phyloP scores from a whole-genome alignment of 2,329 filamentous ascomycete species.

The Epichloe aotearoae region DNA sequence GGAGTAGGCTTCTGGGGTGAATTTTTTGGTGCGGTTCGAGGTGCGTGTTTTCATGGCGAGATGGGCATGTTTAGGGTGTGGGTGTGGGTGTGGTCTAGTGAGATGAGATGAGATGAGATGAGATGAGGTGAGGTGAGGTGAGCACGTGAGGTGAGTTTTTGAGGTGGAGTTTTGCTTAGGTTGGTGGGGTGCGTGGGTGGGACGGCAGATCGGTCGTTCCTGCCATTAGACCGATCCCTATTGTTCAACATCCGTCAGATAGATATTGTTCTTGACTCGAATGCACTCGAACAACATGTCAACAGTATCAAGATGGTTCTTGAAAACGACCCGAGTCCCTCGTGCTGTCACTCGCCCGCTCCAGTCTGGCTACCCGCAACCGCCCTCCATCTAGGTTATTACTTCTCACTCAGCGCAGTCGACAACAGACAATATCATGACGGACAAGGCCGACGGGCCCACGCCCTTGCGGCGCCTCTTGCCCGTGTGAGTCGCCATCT shows the following conservation, averaged over 20 bases:
- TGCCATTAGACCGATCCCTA: too few relatives aligned
- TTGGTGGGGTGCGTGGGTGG: neutral
- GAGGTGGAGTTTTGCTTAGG: neutral
- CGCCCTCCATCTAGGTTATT: neutral
- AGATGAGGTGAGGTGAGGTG: neutral
- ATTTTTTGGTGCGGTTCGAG: slow-evolving; percentile 23
- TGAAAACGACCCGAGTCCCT: too few relatives aligned
- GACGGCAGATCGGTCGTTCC: too few relatives aligned
- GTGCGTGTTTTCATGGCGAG: slow-evolving; percentile 23
- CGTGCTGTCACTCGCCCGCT: too few relatives aligned
- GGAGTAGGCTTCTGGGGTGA: slow-evolving; percentile 20
- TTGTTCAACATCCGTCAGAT: too few relatives aligned
- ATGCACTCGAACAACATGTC: too few relatives aligned
- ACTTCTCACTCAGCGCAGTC: neutral
- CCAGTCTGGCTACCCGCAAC: too few relatives aligned
- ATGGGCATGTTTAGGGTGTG: neutral
- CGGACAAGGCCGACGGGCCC: neutral
- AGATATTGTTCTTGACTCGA: too few relatives aligned
- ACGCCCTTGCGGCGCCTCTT: neutral
- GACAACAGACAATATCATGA: neutral
- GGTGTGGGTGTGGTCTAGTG: neutral
- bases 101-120: neutral
- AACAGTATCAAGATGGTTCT: too few relatives aligned
- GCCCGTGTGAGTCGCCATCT: neutral
- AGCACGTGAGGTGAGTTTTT: neutral